Base-by-base conservation (phyloP, 116 monocot species). In the Phalaenopsis hybrid region DNA sequence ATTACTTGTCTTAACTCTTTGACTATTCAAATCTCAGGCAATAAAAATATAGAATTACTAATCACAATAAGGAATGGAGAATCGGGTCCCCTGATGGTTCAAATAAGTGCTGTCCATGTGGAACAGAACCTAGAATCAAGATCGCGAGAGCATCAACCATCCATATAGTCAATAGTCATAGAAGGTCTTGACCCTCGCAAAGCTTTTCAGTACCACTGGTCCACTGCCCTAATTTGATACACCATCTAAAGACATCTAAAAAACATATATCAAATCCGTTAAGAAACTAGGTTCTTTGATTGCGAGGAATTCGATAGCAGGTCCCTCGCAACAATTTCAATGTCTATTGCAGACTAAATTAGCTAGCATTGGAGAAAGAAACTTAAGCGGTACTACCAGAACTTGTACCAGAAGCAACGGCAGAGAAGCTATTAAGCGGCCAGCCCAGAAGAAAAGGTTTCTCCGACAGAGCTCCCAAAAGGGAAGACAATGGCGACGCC, bases 371-470 rank as follows among this genome's bases (percentile, higher is more conserved):
- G 15, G 16, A 5, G 72, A 37, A 37, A 16, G 9, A 37, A 37
- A 37, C 31, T 72, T 13, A 0, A 15, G 72, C 37, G 0, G 8
- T 75, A 20, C 20, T 44, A 44, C 18, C 8, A 18, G 18, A 43
- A 76, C 34, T 21, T 9, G n/a, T 75, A 45, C 45, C 75, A 51
- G 77, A 9, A 15, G 45, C 75, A 46, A 10, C 46, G 6, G 75
- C 46, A 75, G 46, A n/a, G 20, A 46, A 75, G 75, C 43, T 45
- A 16, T n/a, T n/a, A 18, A 75, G 75, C 7, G 46, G 45, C 43
- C 75, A 21, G 21, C 75, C 75, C 6, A 46, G 46, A 20, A 77
- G 23, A 17, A 51, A 77, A 51, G 77, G 51, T 48, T 77, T 77
- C 51, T 49, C 77, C 28, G 31, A 50, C 0, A 77, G 41, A 31